Evolutionary conservation across 495 filamentous ascomycete species (phyloP), one percentile per base, ranked within the genome.

Genomic region (Penicillium atrosanguineum): DNA sequence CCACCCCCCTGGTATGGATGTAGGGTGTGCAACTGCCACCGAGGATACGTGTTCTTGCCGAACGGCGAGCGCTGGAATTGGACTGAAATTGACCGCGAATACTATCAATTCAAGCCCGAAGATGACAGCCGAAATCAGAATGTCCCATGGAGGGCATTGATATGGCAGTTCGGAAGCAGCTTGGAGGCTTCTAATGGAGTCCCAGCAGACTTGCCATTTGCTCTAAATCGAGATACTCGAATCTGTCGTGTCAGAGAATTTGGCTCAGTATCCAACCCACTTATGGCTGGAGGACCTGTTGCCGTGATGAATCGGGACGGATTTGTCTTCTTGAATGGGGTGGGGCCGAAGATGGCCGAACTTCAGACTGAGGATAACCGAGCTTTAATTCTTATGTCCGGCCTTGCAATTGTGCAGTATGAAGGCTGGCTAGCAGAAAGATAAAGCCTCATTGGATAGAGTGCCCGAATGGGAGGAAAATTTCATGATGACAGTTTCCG

Each of bases 41-140:
- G 48, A 9, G 48, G 48, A 5, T 3, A 11, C 6, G 37, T 41
- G 1, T 29, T 26, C 39, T 26, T 50, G 6, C 37, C 37, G n/a
- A 50, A 42, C 25, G 48, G 48, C n/a, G 48, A 50, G 48, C 48
- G 48, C 37, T 50, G 48, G 48, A 50, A 12, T 2, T 50, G 39
- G 23, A 29, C 7, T 23, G 48, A 50, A 42, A 31, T 50, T 15
- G 48, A 42, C 23, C 8, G 8, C 1, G 48, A 50, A 6, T 6
- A 41, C 25, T 15, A 50, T 21, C 36, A 41, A 15, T 50, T 50
- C 14, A 19, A 16, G 36, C 48, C 12, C 7, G 23, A 50, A 12
- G 14, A 41, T 5, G 21, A 50, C 19, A 18, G 8, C 0, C 8
- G 6, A 1, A 12, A 21, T 14, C 1, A n/a, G 3, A 8, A 31